A percentile compares a stretch with the other conserved stretches of the same genome.
These are phyloP conservation scores for Pyrus betulifolia DNA, from an alignment of 306 rosid genomes.

Conservation along the genomic window DNA sequence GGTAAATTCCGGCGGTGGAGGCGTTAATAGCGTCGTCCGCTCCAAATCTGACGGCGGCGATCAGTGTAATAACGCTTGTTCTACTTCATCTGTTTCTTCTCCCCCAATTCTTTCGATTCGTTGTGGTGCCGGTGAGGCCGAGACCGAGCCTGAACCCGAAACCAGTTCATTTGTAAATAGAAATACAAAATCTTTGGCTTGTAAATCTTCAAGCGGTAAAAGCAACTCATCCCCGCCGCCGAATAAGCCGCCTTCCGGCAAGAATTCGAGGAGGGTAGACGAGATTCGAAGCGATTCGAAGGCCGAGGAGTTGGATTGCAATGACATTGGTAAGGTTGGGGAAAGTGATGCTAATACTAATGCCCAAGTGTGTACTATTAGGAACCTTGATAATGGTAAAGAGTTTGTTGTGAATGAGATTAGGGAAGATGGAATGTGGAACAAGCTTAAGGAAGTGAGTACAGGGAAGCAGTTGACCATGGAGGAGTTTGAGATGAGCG, in stretches of 20 bases:
- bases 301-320: slow-evolving; percentile 18
- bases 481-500: slow-evolving; percentile 97
- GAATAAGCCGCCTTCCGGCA: slow-evolving; percentile 60
- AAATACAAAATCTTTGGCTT: slow-evolving; percentile 7
- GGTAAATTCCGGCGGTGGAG: slow-evolving; percentile 12
- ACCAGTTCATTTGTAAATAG: slow-evolving; percentile 39
- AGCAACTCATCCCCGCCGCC: slow-evolving; percentile 34
- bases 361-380: slow-evolving; percentile 49
- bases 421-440: slow-evolving; percentile 69
- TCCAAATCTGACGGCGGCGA: slow-evolving; percentile 53
- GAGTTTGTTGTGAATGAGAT: slow-evolving; percentile 91
- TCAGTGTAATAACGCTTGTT: slow-evolving; percentile 20
- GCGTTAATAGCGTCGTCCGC: slow-evolving; percentile 26
- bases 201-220: slow-evolving; percentile 28
- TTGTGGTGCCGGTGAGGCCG: slow-evolving; percentile 1
- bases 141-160: slow-evolving; percentile 1
- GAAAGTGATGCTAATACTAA: slow-evolving; percentile 18
- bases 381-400: slow-evolving; percentile 87
- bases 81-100: slow-evolving; percentile 23
- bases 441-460: slow-evolving; percentile 74
- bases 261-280: slow-evolving; percentile 29
- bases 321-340: slow-evolving; percentile 18
- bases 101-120: slow-evolving; percentile 31
- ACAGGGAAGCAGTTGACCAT: slow-evolving; percentile 88
- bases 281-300: slow-evolving; percentile 38